Conservation (phyloP, 2,329 filamentous ascomycete genomes). For the Exophiala mesophila region DNA sequence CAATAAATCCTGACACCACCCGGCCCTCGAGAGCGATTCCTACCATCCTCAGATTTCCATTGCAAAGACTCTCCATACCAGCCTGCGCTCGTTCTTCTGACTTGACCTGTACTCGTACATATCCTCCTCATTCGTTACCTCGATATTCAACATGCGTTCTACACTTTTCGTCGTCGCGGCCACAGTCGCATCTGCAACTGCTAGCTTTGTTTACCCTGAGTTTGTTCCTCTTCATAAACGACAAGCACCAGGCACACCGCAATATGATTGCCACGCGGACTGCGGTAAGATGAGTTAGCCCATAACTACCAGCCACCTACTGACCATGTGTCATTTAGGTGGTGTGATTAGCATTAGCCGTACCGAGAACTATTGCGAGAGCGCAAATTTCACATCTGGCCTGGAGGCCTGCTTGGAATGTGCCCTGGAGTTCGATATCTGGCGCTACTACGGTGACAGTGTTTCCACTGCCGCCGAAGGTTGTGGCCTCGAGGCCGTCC, state of each 20-base stretch:
- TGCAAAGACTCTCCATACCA: no score
- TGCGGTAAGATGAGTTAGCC: no score
- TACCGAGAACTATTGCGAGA: slow-evolving; percentile 28
- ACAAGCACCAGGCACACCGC: slow-evolving; percentile 28
- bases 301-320: no score
- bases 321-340: no score
- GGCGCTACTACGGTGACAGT: slow-evolving; percentile 40
- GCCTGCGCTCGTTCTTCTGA: no score
- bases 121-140: no score
- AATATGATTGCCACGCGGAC: slow-evolving; percentile 34
- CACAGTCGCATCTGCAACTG: slow-evolving; percentile 6
- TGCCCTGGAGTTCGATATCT: slow-evolving; percentile 41
- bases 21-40: no score
- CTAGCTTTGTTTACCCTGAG: slow-evolving; percentile 14
- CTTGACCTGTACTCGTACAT: no score
- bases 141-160: slow-evolving; percentile 15
- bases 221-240: slow-evolving; percentile 13
- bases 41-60: no score
- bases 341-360: slow-evolving; percentile 28
- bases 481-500: slow-evolving; percentile 24
- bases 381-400: slow-evolving; percentile 28
- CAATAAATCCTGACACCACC: no score
- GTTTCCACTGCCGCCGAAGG: slow-evolving; percentile 35
- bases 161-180: slow-evolving; percentile 6
- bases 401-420: slow-evolving; percentile 38